phyloP scores from a whole-genome alignment of 768 basidiomycete species.

The Chalciporus pseudorubinellus region DNA sequence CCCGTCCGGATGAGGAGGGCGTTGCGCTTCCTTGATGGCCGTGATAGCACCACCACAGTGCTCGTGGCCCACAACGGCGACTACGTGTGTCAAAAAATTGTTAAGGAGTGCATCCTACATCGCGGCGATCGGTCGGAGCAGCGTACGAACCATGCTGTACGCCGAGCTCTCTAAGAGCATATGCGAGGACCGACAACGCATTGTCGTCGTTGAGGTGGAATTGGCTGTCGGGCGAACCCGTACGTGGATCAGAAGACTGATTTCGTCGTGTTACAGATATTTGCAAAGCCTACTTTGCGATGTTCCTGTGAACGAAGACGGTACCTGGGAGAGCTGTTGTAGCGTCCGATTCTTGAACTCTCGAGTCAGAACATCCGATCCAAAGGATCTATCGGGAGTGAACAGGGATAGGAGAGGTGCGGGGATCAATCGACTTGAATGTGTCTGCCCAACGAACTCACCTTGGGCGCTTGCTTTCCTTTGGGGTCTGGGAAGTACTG shows the following conservation, averaged over 20 bases:
- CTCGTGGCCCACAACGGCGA: conserved; percentile 79
- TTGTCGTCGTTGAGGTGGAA: conserved; percentile 69
- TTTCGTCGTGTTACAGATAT: background rate
- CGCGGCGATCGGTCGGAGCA: conserved; percentile 4
- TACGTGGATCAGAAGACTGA: background rate
- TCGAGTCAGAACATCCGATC: conserved; percentile 83
- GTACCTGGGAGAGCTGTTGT: conserved; percentile 71
- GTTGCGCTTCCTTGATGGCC: conserved; percentile 11
- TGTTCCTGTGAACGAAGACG: conserved; percentile 82
- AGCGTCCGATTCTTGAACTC: conserved; percentile 78
- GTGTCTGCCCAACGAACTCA: background rate
- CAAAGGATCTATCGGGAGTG: conserved; percentile 56
- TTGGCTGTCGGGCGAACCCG: conserved; percentile 46
- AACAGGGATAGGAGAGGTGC: background rate
- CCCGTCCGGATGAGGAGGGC: conserved; percentile 1
- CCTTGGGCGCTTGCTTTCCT: conserved; percentile 19
- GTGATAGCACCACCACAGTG: conserved; percentile 75
- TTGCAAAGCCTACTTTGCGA: conserved; percentile 65
- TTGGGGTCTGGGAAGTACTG: conserved; percentile 19
- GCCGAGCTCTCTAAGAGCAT: conserved; percentile 64
- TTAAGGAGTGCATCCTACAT: background rate
- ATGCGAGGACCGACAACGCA: conserved; percentile 66
- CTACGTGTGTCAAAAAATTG: conserved; percentile 34
- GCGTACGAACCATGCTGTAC: conserved; percentile 67
- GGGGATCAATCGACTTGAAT: background rate